Evolutionary conservation across 805 yeast genomes (phyloP), one percentile per base, ranked within the genome.

Genomic region (Pichia kluyveri): DNA sequence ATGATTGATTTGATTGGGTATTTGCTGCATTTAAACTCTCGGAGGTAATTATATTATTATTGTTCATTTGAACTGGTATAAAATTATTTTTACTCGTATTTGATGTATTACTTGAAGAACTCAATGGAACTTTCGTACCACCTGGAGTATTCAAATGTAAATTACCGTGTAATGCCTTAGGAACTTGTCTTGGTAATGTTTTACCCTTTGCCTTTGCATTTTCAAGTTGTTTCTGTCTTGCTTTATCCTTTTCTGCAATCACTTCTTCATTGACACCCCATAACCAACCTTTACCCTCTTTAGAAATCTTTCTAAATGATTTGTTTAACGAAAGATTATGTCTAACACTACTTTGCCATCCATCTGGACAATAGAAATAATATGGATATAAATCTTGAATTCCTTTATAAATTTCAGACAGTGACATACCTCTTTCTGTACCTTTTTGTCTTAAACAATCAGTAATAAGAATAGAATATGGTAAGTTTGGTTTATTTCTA

Each of bases 341-440:
- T 45, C 95, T 77, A 18, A 93, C 95, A 0, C 95, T 80, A 60
- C 86, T 83, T 68, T 93, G 99, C 99, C 99, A 93, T 3, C 98
- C 98, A 63, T 89, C 96, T 0, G 95, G 91, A 58, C 97, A 90
- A 66, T 87, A 91, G 57, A 82, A 77, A 67, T 87, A 93, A 68
- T 86, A 93, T 3, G 98, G 98, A 65, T 84, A 91, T 12, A 86
- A 65, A 41, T 86, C 95, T 63, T 86, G 85, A 43, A 93, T 89
- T 1, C 88, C 86, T 46, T 83, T 84, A 65, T 88, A 84, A 42
- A 93, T 87, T 53, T 90, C 97, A 0, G 89, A 80, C 40, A 85
- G 68, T 1, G 90, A 80, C 79, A 88, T 78, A 27, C 96, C 96
- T 43, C 79, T 73, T 31, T 76, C 79, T 0, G 82, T 76, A 0